Conservation (phyloP, 768 basidiomycete genomes). For the Russula abietina region DNA sequence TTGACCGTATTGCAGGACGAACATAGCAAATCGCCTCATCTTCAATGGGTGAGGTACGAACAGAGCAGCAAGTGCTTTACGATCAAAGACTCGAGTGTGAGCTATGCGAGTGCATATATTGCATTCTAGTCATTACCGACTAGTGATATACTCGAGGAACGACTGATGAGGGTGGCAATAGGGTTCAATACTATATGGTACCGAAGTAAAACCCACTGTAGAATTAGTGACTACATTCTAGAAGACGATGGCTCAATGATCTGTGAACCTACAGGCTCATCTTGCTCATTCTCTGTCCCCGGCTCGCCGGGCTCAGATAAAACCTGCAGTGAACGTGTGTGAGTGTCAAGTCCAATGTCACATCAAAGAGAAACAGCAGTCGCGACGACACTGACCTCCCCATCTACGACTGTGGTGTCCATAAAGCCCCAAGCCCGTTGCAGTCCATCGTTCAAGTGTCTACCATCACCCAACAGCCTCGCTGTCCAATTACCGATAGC, state of each 20-base stretch:
- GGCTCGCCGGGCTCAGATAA: conserved; percentile 63
- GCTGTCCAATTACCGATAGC: conserved; percentile 45
- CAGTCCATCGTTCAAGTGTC: conserved; percentile 52
- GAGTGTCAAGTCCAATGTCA: background rate
- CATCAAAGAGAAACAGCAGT: background rate
- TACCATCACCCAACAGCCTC: conserved; percentile 46
- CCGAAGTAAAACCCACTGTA: background rate
- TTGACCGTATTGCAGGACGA: conserved; percentile 50
- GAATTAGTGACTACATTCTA: conserved; percentile 16
- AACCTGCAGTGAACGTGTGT: conserved; percentile 40
- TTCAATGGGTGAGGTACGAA: conserved; percentile 89
- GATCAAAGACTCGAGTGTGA: conserved; percentile 81
- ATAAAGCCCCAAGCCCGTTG: conserved; percentile 79
- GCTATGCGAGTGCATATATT: conserved; percentile 90
- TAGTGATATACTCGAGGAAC: background rate
- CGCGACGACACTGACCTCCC: conserved; percentile 42
- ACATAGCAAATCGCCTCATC: conserved; percentile 30
- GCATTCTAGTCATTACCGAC: conserved; percentile 40
- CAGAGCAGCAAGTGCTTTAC: conserved; percentile 77
- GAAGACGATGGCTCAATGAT: conserved; percentile 21
- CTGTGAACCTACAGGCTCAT: conserved; percentile 54
- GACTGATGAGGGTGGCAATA: background rate
- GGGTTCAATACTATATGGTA: background rate
- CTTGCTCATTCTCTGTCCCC: conserved; percentile 55
- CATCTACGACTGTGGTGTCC: conserved; percentile 54